Conservation (phyloP, 805 yeast genomes). For the Starmera amethionina region DNA sequence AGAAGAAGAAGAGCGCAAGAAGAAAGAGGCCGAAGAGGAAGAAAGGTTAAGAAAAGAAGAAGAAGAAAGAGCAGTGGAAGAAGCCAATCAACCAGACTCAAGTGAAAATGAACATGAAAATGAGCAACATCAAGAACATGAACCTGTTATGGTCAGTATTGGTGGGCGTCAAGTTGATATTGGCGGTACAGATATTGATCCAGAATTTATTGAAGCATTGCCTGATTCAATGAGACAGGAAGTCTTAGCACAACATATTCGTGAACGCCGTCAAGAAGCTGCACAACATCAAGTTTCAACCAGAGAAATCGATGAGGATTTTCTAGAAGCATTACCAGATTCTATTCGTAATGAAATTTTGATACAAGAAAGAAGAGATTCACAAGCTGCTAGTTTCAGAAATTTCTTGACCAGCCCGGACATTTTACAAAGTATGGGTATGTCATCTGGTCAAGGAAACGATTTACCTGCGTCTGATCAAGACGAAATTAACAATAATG, state of each 20-base stretch:
- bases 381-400: no score
- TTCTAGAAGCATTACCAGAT: slow-evolving; percentile 72
- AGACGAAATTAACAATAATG: slow-evolving; percentile 4
- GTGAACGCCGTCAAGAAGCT: slow-evolving; percentile 62
- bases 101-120: slow-evolving; percentile 8
- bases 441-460: no score
- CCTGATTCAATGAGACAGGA: slow-evolving; percentile 93
- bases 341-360: slow-evolving; percentile 50
- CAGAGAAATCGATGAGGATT: slow-evolving; percentile 70
- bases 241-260: slow-evolving; percentile 74
- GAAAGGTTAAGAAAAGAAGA: slow-evolving; percentile 16
- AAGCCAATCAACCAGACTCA: slow-evolving; percentile 13
- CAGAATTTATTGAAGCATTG: slow-evolving; percentile 78
- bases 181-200: slow-evolving; percentile 85
- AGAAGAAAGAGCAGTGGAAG: slow-evolving; percentile 17
- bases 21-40: slow-evolving; percentile 21
- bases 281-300: slow-evolving; percentile 31
- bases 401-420: no score
- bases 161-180: slow-evolving; percentile 78
- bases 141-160: slow-evolving; percentile 61
- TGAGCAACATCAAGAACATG: slow-evolving; percentile 12
- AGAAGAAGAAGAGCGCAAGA: slow-evolving; percentile 19
- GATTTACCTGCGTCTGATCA: no score
- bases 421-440: no score
- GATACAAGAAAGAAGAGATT: slow-evolving; percentile 32